These are phyloP conservation scores for Fusarium decemcellulare DNA, from an alignment of 2,329 filamentous ascomycete species.

Conservation along the genomic window DNA sequence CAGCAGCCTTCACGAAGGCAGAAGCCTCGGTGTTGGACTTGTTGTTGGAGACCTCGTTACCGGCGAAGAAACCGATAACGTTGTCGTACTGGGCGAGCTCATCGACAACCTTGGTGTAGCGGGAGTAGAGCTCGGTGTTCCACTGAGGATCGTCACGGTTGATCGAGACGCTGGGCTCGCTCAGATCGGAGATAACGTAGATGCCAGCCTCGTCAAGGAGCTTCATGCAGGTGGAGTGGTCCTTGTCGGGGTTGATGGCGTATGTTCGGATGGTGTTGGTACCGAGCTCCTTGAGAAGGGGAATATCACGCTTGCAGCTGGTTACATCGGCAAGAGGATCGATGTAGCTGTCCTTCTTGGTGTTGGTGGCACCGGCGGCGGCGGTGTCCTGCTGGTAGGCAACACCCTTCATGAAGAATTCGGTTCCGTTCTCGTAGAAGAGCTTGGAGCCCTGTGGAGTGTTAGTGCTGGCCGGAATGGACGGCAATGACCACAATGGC, in stretches of 20 bases:
- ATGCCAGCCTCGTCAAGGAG: slow-evolving; percentile 88
- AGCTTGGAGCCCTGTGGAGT: slow-evolving; percentile 80
- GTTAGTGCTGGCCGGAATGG: background rate
- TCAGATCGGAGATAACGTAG: slow-evolving; percentile 94
- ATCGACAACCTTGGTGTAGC: slow-evolving; percentile 90
- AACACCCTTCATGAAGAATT: slow-evolving; percentile 88
- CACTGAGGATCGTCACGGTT: slow-evolving; percentile 84
- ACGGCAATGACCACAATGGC: background rate
- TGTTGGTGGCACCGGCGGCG: slow-evolving; percentile 65
- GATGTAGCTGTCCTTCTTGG: slow-evolving; percentile 71
- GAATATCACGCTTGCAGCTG: slow-evolving; percentile 87
- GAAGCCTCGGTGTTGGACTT: slow-evolving; percentile 90
- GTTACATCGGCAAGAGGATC: slow-evolving; percentile 85
- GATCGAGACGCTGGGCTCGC: slow-evolving; percentile 86
- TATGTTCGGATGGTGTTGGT: slow-evolving; percentile 98
- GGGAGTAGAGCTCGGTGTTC: slow-evolving; percentile 82
- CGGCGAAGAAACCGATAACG: slow-evolving; percentile 96
- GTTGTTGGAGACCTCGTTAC: slow-evolving; percentile 96
- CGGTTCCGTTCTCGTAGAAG: slow-evolving; percentile 83
- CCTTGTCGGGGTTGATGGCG: slow-evolving; percentile 83
- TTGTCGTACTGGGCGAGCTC: slow-evolving; percentile 87
- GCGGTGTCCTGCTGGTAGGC: slow-evolving; percentile 91
- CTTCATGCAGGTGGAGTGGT: slow-evolving; percentile 90
- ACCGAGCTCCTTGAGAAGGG: slow-evolving; percentile 80
- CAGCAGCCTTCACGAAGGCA: slow-evolving; percentile 96